These are phyloP conservation scores for Debaryomyces hansenii DNA, from an alignment of 805 yeast species.

Conservation along the genomic window DNA sequence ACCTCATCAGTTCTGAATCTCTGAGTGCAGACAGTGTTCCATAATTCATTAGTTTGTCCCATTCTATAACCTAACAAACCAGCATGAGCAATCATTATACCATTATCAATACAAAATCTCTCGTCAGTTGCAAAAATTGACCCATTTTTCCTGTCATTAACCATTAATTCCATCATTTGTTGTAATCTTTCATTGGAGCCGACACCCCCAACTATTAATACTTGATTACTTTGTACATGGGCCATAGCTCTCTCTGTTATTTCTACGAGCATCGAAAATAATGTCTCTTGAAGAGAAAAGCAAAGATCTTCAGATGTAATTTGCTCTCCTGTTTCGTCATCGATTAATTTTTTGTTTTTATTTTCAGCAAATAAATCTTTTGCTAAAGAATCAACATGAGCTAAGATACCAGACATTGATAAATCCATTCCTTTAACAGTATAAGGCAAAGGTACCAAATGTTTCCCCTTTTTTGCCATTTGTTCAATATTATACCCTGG, in stretches of 20 bases:
- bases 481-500: constrained; percentile 98
- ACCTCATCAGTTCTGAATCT: constrained; percentile 95
- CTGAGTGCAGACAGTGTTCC: constrained; percentile 85
- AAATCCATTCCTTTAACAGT: constrained; percentile 99
- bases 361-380: constrained; percentile 57
- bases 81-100: constrained; percentile 99
- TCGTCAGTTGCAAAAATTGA: constrained; percentile 94
- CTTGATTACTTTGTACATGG: constrained; percentile 86
- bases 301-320: constrained; percentile 87
- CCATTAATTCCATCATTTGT: constrained; percentile 97
- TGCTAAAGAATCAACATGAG: constrained; percentile 78
- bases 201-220: constrained; percentile 96
- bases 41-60: constrained; percentile 63
- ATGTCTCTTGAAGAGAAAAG: constrained; percentile 86
- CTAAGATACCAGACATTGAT: constrained; percentile 94
- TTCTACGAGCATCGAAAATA: constrained; percentile 95
- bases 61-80: constrained; percentile 83
- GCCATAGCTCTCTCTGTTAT: constrained; percentile 99
- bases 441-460: constrained; percentile 79
- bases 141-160: constrained; percentile 77
- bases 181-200: constrained; percentile 92
- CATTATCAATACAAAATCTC: constrained; percentile 95
- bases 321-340: constrained; percentile 45
- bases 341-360: constrained; percentile 38
- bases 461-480: constrained; percentile 70